These are phyloP conservation scores for Vanilla planifolia DNA, from an alignment of 106 monocot genomes.

Conservation along the genomic window DNA sequence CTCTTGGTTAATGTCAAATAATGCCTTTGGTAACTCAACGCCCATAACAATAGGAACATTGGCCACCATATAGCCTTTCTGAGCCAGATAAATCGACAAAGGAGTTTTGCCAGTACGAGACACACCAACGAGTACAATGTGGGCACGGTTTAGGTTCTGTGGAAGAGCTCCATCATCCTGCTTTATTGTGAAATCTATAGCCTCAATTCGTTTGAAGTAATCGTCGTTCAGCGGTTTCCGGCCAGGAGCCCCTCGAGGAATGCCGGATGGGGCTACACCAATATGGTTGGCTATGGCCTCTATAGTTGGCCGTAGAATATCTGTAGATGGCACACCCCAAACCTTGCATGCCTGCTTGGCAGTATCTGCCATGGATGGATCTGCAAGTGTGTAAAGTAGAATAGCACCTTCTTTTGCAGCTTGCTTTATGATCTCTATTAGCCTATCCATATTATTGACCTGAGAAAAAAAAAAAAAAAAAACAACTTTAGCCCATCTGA, in stretches of 20 bases:
- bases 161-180: constrained; percentile 88
- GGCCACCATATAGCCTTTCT: constrained; percentile 90
- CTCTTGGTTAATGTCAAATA: constrained; percentile 66
- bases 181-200: constrained; percentile 93
- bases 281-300: constrained; percentile 84
- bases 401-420: constrained; percentile 81
- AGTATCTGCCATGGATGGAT: constrained; percentile 64
- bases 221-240: constrained; percentile 51
- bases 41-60: constrained; percentile 87
- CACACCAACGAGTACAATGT: constrained; percentile 80
- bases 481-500: too few relatives aligned
- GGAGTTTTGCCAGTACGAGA: constrained; percentile 92
- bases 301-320: constrained; percentile 72
- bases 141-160: constrained; percentile 47
- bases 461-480: too few relatives aligned
- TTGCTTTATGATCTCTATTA: constrained; percentile 79
- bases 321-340: constrained; percentile 54
- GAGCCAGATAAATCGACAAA: constrained; percentile 81
- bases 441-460: constrained; percentile 60
- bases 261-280: constrained; percentile 75
- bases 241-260: constrained; percentile 61
- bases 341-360: constrained; percentile 69
- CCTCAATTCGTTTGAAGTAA: constrained; percentile 82
- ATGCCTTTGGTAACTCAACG: constrained; percentile 53
- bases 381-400: constrained; percentile 74